Percentiles rank a stretch among this genome's conserved stretches.
phyloP scores from a whole-genome alignment of 2,329 filamentous ascomycete genomes.

The Orbilia ellipsospora region DNA sequence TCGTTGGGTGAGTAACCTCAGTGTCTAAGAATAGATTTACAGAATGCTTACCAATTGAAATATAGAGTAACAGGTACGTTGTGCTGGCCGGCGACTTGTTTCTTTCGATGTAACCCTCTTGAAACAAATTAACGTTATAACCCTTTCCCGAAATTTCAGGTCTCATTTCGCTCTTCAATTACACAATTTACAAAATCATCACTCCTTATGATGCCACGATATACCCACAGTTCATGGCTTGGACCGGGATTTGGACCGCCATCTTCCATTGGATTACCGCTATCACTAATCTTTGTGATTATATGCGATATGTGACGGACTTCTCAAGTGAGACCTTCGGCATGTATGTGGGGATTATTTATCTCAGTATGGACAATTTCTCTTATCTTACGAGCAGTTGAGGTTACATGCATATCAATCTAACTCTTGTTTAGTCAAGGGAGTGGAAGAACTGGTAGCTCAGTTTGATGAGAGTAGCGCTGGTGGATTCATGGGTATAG shows the following conservation, averaged over 20 bases:
- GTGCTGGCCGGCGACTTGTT: neutral
- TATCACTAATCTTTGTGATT: slow-evolving; percentile 86
- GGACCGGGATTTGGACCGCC: slow-evolving; percentile 73
- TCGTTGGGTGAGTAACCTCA: slow-evolving; percentile 77
- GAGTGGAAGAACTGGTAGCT: slow-evolving; percentile 69
- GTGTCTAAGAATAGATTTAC: slow-evolving; percentile 60
- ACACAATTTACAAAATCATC: slow-evolving; percentile 71
- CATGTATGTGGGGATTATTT: slow-evolving; percentile 63
- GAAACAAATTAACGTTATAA: slow-evolving; percentile 7
- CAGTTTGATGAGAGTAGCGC: slow-evolving; percentile 59
- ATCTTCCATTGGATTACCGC: slow-evolving; percentile 70
- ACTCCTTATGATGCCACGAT: slow-evolving; percentile 57
- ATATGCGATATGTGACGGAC: slow-evolving; percentile 85
- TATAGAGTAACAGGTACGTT: slow-evolving; percentile 46
- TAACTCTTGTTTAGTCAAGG: slow-evolving; percentile 57
- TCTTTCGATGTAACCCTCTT: slow-evolving; percentile 57
- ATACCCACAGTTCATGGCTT: slow-evolving; percentile 77
- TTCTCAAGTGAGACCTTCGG: slow-evolving; percentile 93
- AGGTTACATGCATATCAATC: too few species aligned
- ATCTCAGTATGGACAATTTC: slow-evolving; percentile 33
- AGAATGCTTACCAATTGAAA: neutral
- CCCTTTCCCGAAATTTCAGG: slow-evolving; percentile 61
- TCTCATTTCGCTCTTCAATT: slow-evolving; percentile 69
- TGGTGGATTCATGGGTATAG: slow-evolving; percentile 61
- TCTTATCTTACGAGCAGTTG: neutral